These are phyloP conservation scores for Pontederia paniculata DNA, from an alignment of 176 grass and related monocot genomes.

Conservation along the genomic window DNA sequence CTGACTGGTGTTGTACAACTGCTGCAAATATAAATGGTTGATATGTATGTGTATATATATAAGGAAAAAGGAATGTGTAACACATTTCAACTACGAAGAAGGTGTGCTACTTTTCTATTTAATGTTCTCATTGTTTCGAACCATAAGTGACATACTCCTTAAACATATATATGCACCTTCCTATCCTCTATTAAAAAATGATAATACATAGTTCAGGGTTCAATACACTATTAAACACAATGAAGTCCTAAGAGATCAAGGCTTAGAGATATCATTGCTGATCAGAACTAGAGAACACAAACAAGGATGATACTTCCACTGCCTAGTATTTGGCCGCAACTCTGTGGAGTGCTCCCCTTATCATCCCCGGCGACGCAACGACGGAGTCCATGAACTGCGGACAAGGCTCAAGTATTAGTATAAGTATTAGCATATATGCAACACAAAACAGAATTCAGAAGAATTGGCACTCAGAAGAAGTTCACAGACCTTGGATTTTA, in stretches of 20 bases:
- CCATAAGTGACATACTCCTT: too few species aligned
- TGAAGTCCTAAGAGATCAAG: background rate
- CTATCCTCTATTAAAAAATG: too few species aligned
- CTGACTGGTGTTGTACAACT: too few species aligned
- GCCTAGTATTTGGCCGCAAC: background rate
- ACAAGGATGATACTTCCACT: background rate
- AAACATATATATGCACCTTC: too few species aligned
- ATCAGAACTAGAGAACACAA: background rate
- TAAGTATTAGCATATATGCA: background rate
- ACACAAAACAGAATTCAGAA: background rate
- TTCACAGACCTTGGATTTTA: constrained; percentile 4
- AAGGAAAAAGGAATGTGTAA: too few species aligned
- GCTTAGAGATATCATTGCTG: background rate
- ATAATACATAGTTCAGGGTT: too few species aligned
- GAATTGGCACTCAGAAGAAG: background rate
- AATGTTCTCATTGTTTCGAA: too few species aligned
- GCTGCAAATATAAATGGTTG: too few species aligned
- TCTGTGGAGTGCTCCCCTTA: background rate
- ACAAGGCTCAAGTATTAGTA: background rate
- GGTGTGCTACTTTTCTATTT: too few species aligned
- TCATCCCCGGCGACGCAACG: background rate
- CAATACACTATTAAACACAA: too few species aligned
- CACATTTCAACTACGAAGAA: too few species aligned
- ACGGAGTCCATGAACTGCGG: background rate
- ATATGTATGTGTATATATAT: too few species aligned